Percentiles rank a stretch among this genome's conserved stretches.
Conservation (phyloP, 176 grass and related monocot species). For the Zea luxurians region DNA sequence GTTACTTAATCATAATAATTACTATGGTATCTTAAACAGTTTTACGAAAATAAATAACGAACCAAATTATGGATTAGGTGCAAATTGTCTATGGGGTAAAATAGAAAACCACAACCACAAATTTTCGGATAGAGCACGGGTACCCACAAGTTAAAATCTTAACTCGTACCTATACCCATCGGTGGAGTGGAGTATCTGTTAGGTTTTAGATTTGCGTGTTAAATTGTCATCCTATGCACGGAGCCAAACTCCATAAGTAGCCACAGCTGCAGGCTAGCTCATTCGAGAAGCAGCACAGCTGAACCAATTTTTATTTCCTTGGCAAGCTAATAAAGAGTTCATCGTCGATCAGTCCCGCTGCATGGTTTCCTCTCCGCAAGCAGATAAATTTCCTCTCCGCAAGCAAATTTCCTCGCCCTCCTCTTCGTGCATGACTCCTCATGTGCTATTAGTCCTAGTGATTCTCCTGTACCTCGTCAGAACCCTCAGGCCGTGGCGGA, state of each 20-base stretch:
- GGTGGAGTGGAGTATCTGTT: too few species aligned
- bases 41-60: too few species aligned
- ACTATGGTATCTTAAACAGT: too few species aligned
- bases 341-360: background rate
- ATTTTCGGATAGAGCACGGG: too few species aligned
- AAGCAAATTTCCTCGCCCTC: background rate
- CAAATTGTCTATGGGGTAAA: too few species aligned
- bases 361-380: background rate
- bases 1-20: too few species aligned
- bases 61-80: too few species aligned
- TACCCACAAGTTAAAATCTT: too few species aligned
- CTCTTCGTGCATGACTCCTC: background rate
- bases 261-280: background rate
- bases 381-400: background rate
- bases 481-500: background rate
- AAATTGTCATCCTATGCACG: too few species aligned
- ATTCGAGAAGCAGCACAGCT: background rate
- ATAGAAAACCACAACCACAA: too few species aligned
- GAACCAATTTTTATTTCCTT: background rate
- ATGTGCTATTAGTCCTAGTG: background rate
- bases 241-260: background rate
- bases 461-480: background rate
- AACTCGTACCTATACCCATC: too few species aligned
- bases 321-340: background rate
- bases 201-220: too few species aligned